A percentile compares a stretch with the other conserved stretches of the same genome.
Conservation (phyloP, 768 basidiomycete genomes). For the Auricularia auricula-judae region DNA sequence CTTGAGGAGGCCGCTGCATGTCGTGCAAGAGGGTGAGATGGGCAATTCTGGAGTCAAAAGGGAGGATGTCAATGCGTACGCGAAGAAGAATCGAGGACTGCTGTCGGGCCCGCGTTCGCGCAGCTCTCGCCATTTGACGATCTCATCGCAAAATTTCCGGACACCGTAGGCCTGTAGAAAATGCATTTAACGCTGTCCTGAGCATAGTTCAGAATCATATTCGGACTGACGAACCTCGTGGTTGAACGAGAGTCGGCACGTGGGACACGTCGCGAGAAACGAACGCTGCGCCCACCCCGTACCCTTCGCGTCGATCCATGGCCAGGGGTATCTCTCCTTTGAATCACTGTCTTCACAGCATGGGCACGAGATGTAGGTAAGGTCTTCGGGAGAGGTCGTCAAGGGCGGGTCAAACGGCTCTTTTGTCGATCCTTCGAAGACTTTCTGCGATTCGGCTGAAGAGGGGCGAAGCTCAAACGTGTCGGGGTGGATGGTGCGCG, state of each 20-base stretch:
- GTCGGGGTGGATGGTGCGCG: not conserved
- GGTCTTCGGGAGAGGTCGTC: not conserved
- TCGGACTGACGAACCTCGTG: not conserved
- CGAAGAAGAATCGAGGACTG: not conserved
- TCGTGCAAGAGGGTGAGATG: no score
- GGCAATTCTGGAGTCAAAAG: no score
- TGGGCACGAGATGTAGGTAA: not conserved
- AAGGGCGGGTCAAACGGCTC: not conserved
- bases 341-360: not conserved
- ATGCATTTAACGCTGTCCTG: not conserved
- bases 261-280: not conserved
- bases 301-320: not conserved
- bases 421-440: not conserved
- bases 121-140: not conserved
- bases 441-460: not conserved
- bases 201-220: not conserved
- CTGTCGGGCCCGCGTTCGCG: not conserved
- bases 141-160: not conserved
- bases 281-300: not conserved
- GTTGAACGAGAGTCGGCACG: not conserved
- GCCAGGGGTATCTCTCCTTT: not conserved
- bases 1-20: no score
- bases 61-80: not conserved
- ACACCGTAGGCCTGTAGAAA: not conserved
- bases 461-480: not conserved